phyloP scores from a whole-genome alignment of 768 basidiomycete genomes.

The Naganishia antarctica region DNA sequence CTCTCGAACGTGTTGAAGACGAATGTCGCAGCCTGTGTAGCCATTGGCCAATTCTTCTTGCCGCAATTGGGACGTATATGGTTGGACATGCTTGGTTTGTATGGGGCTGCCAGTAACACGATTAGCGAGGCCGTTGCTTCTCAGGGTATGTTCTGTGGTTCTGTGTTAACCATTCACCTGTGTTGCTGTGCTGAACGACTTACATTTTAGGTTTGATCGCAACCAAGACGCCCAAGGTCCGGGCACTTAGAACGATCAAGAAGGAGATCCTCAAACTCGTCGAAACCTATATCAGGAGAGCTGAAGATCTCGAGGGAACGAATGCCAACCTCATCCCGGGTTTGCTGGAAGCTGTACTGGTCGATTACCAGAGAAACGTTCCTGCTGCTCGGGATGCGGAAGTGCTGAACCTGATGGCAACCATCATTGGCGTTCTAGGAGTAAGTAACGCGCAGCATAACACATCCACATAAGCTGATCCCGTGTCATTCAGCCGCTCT shows the following conservation, averaged over 20 bases:
- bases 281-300: conserved; percentile 95
- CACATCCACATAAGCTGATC: conserved; percentile 3
- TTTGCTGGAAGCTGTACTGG: conserved; percentile 91
- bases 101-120: conserved; percentile 93
- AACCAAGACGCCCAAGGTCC: conserved; percentile 93
- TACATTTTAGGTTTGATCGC: conserved; percentile 67
- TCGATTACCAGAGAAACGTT: conserved; percentile 91
- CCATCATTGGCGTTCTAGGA: conserved; percentile 79
- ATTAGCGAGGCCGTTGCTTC: conserved; percentile 84
- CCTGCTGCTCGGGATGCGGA: conserved; percentile 91
- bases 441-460: conserved; percentile 55
- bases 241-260: conserved; percentile 90
- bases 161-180: neutral
- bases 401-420: conserved; percentile 94
- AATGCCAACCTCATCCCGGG: conserved; percentile 90
- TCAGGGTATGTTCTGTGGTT: conserved; percentile 58
- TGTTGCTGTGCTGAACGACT: neutral
- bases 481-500: conserved; percentile 57
- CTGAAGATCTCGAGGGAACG: conserved; percentile 90
- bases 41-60: conserved; percentile 92
- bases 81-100: conserved; percentile 94
- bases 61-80: conserved; percentile 96
- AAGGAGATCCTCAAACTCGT: conserved; percentile 96
- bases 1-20: conserved; percentile 95
- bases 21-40: conserved; percentile 94